These are phyloP conservation scores for Conidiobolus incongruus DNA, from an alignment of 371 early-diverging fungal genomes.

Conservation along the genomic window DNA sequence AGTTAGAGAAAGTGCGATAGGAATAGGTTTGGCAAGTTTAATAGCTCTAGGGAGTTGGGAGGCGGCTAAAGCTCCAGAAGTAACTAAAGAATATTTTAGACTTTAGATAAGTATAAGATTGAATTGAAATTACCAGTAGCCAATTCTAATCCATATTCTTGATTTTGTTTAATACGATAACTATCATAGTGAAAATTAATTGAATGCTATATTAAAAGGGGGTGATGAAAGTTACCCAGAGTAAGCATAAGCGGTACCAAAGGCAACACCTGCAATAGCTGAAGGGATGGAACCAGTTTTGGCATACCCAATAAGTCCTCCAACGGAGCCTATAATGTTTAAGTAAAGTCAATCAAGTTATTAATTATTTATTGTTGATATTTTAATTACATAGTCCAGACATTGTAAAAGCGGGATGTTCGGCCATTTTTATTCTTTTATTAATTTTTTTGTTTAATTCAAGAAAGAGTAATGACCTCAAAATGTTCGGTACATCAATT, in stretches of 20 bases:
- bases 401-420: conserved; percentile 3
- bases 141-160: neutral
- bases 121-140: too few species aligned
- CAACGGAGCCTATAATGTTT: too few species aligned
- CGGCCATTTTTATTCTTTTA: conserved; percentile 1
- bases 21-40: neutral
- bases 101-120: too few species aligned
- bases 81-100: too few species aligned
- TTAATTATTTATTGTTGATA: too few species aligned
- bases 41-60: conserved; percentile 2
- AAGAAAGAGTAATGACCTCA: too few species aligned
- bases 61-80: neutral
- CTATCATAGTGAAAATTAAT: too few species aligned
- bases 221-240: too few species aligned
- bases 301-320: conserved; percentile 1
- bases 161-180: neutral
- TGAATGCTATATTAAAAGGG: too few species aligned
- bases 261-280: conserved; percentile 1
- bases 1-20: neutral
- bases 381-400: conserved; percentile 1
- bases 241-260: neutral
- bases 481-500: too few species aligned
- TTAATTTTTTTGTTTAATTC: too few species aligned
- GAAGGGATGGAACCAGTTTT: conserved; percentile 4
- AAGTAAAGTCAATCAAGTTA: too few species aligned